These are phyloP conservation scores for Eimeria necatrix DNA, from an alignment of 169 alveolate species.

Conservation along the genomic window DNA sequence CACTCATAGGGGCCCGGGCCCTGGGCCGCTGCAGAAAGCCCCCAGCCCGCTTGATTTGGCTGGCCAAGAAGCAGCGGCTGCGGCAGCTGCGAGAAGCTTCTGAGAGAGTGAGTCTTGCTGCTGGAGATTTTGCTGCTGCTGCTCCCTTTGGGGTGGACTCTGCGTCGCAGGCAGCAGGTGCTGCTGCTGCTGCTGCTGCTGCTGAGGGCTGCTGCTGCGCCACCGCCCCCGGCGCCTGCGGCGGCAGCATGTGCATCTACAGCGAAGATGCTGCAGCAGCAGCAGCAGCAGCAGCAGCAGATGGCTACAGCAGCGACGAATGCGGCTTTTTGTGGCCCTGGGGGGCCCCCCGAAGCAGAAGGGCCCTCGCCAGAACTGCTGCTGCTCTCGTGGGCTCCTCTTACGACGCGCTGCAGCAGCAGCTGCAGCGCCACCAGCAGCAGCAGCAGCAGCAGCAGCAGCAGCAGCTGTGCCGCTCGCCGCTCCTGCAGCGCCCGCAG, in stretches of 20 bases:
- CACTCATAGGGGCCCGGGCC: background rate
- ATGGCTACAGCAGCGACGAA: slow-evolving; percentile 48
- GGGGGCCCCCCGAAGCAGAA: slow-evolving; percentile 40
- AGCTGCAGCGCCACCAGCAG: slow-evolving; percentile 23
- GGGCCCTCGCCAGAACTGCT: slow-evolving; percentile 20
- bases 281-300: background rate
- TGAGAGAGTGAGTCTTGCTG: slow-evolving; percentile 13
- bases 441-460: slow-evolving; percentile 1
- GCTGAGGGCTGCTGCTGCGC: slow-evolving; percentile 73
- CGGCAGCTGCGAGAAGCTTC: slow-evolving; percentile 46
- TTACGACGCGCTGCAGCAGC: slow-evolving; percentile 3
- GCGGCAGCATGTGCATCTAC: slow-evolving; percentile 44
- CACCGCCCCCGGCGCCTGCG: slow-evolving; percentile 43
- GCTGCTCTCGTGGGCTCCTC: slow-evolving; percentile 1
- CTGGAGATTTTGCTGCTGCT: slow-evolving; percentile 16
- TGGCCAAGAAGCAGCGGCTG: slow-evolving; percentile 14
- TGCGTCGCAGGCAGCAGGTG: slow-evolving; percentile 29
- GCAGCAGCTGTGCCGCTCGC: too few species aligned
- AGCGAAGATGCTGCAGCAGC: background rate
- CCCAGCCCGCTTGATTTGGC: slow-evolving; percentile 34
- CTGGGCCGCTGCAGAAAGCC: slow-evolving; percentile 26
- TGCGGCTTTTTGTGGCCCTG: background rate
- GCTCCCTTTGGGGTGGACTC: slow-evolving; percentile 59
- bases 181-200: slow-evolving; percentile 31
- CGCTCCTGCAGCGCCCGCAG: too few species aligned